phyloP scores from a whole-genome alignment of 2,329 filamentous ascomycete genomes.

The Diplodia mutila region DNA sequence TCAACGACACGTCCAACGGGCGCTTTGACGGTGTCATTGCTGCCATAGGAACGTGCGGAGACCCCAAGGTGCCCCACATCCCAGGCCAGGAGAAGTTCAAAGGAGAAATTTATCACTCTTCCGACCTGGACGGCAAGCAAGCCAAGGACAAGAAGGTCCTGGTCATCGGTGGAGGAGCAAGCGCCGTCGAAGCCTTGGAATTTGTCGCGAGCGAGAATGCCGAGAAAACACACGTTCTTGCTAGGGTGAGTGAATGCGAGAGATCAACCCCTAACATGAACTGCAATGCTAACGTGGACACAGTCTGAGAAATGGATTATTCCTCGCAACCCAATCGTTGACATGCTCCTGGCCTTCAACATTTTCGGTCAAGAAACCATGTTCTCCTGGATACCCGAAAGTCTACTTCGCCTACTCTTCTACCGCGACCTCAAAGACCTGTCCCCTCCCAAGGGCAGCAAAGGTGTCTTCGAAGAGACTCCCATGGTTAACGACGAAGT shows the following conservation, averaged over 20 bases:
- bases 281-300: too few relatives aligned
- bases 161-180: constrained; percentile 78
- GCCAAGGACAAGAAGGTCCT: constrained; percentile 75
- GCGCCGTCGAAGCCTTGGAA: constrained; percentile 80
- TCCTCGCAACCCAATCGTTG: constrained; percentile 75
- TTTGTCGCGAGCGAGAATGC: constrained; percentile 72
- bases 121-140: constrained; percentile 71
- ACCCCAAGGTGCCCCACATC: constrained; percentile 72
- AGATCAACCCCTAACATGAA: too few relatives aligned
- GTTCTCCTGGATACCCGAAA: constrained; percentile 78
- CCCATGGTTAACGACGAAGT: constrained; percentile 87
- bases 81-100: constrained; percentile 73
- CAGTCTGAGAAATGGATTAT: constrained; percentile 88
- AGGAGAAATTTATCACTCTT: constrained; percentile 75
- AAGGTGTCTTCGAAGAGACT: constrained; percentile 80
- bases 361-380: constrained; percentile 77
- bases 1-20: constrained; percentile 73
- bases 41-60: constrained; percentile 79
- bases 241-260: constrained; percentile 37
- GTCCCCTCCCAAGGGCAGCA: constrained; percentile 59
- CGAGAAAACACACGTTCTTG: constrained; percentile 70
- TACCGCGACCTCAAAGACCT: constrained; percentile 79
- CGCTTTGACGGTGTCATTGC: constrained; percentile 79
- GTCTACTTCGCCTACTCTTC: constrained; percentile 75
- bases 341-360: constrained; percentile 75